Evolutionary conservation across 768 basidiomycete species (phyloP).

Genomic region (Mycena maculata): DNA sequence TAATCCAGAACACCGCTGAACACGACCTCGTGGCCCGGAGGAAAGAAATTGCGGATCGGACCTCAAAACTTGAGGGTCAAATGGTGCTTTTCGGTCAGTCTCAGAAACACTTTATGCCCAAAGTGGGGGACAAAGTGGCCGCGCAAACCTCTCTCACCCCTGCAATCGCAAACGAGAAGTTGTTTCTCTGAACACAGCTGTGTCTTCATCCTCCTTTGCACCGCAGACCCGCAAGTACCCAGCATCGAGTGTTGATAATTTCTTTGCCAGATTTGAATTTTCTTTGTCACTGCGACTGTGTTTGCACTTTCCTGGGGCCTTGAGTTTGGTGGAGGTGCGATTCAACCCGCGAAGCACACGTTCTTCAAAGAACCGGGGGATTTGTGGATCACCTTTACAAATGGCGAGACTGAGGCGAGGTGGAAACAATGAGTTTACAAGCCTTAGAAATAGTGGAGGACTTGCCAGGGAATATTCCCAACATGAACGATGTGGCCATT

Average conservation of each 20-base stretch:
- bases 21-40: too few species aligned
- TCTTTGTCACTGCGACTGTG: not conserved
- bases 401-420: not conserved
- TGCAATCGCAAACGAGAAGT: too few species aligned
- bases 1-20: too few species aligned
- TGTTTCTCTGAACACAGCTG: too few species aligned
- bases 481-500: slow-evolving; percentile 25
- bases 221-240: not conserved
- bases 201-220: too few species aligned
- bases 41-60: too few species aligned
- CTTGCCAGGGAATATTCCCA: not conserved
- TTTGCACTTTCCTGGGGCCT: not conserved
- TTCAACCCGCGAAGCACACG: not conserved
- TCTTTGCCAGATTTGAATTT: not conserved
- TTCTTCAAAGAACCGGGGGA: slow-evolving; percentile 6
- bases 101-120: too few species aligned
- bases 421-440: not conserved
- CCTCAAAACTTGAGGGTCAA: too few species aligned
- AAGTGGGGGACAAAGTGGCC: too few species aligned
- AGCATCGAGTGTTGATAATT: not conserved
- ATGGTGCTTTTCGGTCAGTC: too few species aligned
- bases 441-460: not conserved
- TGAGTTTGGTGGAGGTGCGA: not conserved
- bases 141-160: too few species aligned
- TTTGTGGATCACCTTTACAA: slow-evolving; percentile 5